These are phyloP conservation scores for Fusarium graminum DNA, from an alignment of 2,329 filamentous ascomycete species.

Conservation along the genomic window DNA sequence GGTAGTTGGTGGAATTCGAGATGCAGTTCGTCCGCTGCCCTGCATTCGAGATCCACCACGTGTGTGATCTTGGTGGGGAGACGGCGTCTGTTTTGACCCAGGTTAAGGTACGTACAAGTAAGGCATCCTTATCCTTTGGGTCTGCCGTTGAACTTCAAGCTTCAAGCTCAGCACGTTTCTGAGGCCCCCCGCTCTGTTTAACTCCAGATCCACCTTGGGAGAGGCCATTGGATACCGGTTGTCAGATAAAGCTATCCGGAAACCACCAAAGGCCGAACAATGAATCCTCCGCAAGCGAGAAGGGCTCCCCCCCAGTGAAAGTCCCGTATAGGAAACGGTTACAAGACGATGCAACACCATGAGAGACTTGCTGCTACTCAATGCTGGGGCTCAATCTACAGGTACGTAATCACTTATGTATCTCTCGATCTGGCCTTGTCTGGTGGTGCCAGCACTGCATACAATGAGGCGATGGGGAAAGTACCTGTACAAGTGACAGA, in stretches of 20 bases:
- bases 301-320: constrained; percentile 20
- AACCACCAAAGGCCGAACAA: constrained; percentile 15
- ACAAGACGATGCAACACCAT: constrained; percentile 32
- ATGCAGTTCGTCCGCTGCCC: constrained; percentile 46
- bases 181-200: constrained; percentile 22
- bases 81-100: constrained; percentile 4
- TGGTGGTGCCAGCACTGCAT: constrained; percentile 36
- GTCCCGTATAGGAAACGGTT: constrained; percentile 35
- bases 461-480: constrained; percentile 16
- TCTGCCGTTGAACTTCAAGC: neutral
- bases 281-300: constrained; percentile 17
- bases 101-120: neutral
- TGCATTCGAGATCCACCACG: constrained; percentile 48
- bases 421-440: constrained; percentile 40
- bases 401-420: constrained; percentile 13
- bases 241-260: constrained; percentile 15
- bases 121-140: neutral
- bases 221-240: constrained; percentile 10
- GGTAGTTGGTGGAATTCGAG: constrained; percentile 42
- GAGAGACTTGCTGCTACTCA: constrained; percentile 18
- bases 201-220: constrained; percentile 16
- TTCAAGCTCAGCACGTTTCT: constrained; percentile 26
- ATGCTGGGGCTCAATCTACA: constrained; percentile 27
- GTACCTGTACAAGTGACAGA: constrained; percentile 12
- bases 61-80: constrained; percentile 39